These are phyloP conservation scores for Boletus eberwhitei DNA, from an alignment of 768 basidiomycete genomes.

Conservation along the genomic window DNA sequence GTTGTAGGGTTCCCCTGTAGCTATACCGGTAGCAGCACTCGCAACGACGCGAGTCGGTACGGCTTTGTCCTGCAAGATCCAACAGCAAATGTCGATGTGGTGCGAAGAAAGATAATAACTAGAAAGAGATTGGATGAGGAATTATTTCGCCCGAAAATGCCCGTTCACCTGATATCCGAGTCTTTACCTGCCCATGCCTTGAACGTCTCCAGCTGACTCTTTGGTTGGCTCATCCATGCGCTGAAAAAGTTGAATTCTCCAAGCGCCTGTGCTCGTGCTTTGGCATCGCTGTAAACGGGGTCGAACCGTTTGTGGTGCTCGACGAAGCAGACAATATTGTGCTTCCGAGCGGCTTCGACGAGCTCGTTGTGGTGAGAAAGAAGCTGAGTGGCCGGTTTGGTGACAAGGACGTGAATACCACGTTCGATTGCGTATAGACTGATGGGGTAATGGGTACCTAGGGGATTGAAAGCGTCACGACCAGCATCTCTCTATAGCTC, in stretches of 20 bases:
- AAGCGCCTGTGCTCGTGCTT: slow-evolving; percentile 65
- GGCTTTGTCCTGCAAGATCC: slow-evolving; percentile 76
- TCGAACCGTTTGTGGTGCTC: slow-evolving; percentile 93
- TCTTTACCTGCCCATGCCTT: slow-evolving; percentile 94
- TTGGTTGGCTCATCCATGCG: slow-evolving; percentile 98
- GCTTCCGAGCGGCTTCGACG: slow-evolving; percentile 69
- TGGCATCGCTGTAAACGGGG: slow-evolving; percentile 91
- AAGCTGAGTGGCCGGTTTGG: slow-evolving; percentile 88
- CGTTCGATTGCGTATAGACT: slow-evolving; percentile 82
- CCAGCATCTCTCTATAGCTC: background rate
- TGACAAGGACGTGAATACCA: slow-evolving; percentile 85
- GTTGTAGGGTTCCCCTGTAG: slow-evolving; percentile 84
- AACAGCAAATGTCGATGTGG: slow-evolving; percentile 87
- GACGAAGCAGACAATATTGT: slow-evolving; percentile 87
- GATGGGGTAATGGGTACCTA: slow-evolving; percentile 83
- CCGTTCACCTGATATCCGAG: slow-evolving; percentile 76
- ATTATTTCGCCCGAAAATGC: background rate
- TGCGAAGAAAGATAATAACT: slow-evolving; percentile 95
- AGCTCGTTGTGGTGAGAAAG: slow-evolving; percentile 79
- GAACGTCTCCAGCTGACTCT: slow-evolving; percentile 92
- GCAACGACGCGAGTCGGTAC: slow-evolving; percentile 84
- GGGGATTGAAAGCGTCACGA: background rate
- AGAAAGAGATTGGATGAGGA: background rate
- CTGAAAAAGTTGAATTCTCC: slow-evolving; percentile 96
- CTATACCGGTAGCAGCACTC: slow-evolving; percentile 87